A percentile compares a stretch with the other conserved stretches of the same genome.
Conservation (phyloP, 2,329 filamentous ascomycete genomes). For the Plenodomus lindquistii region DNA sequence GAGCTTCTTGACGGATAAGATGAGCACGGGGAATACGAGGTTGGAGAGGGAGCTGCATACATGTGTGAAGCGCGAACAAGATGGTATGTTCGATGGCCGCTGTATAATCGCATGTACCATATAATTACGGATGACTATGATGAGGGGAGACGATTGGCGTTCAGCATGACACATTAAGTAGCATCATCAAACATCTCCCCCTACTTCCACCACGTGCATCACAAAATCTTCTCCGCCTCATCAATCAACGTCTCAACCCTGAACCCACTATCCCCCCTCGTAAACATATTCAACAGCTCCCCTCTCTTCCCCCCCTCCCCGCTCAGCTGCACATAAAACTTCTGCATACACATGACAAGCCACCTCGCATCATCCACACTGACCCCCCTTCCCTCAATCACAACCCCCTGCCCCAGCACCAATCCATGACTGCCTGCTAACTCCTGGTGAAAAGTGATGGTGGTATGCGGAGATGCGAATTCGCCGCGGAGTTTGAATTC, state of each 20-base stretch:
- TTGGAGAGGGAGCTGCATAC: background rate
- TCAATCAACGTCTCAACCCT: constrained; percentile 83
- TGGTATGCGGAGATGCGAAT: constrained; percentile 90
- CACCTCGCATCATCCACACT: constrained; percentile 82
- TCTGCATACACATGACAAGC: constrained; percentile 89
- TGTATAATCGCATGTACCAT: no score
- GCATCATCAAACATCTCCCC: background rate
- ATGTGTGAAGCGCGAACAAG: no score
- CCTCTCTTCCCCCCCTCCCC: constrained; percentile 57
- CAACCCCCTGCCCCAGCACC: constrained; percentile 82
- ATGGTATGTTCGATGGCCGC: no score
- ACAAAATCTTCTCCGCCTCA: constrained; percentile 77
- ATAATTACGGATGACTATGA: background rate
- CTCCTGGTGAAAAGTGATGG: constrained; percentile 88
- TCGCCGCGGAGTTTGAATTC: constrained; percentile 91
- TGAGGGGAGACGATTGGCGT: no score
- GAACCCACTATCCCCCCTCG: constrained; percentile 75
- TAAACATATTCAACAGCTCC: constrained; percentile 79
- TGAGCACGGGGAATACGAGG: no score
- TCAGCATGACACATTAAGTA: background rate
- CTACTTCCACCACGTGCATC: background rate
- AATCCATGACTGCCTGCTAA: constrained; percentile 73
- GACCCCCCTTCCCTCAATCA: constrained; percentile 76
- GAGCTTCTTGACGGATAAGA: background rate
- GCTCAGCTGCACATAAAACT: constrained; percentile 78